Evolutionary conservation across 495 filamentous ascomycete genomes (phyloP), one percentile per base, ranked within the genome.

Genomic region (Antarctomyces pellizariae): DNA sequence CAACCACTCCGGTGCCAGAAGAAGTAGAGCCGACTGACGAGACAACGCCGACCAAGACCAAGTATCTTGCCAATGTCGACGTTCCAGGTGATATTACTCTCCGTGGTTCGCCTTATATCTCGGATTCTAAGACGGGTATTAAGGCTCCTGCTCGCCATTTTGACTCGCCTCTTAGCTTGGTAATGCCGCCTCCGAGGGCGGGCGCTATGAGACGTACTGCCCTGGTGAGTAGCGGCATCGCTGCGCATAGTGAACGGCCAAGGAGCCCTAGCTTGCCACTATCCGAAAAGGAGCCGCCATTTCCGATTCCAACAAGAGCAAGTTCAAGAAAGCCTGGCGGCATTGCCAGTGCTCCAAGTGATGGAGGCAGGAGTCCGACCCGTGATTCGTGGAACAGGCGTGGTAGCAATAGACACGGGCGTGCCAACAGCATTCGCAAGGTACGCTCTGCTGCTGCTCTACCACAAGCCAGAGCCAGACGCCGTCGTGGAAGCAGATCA

Each of bases 231-330:
- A 86, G 53, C 37, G 78, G 75, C 16, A 67, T 77, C 22, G 61
- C 60, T 24, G 67, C 67, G 4, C 77, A 90, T 36, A 57, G 68
- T 31, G 52, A 49, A 24, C 71, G 75, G 17, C 51, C 67, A 5
- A 62, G 74, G 19, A 91, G 72, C 42, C 75, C 79, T 1, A 89
- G 79, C 35, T 52, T 79, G 14, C 66, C 35, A 55, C 75, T 58
- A 36, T 56, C 36, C 44, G 57, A 9, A 53, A 54, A 33, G 26
- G 60, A 64, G 32, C 78, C 78, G 13, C 78, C 79, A 5, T 91
- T 91, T 55, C 82, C 89, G 0, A 83, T 97, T 5, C 86, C 86
- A 3, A 75, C 71, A 7, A 62, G 86, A 29, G 68, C 76, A 10
- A 93, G 84, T 43, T 93, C 86, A 2, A 66, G 79, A 35, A 73